Evolutionary conservation across 176 grass and related monocot species (phyloP), one percentile per base, ranked within the genome.

Genomic region (Oryza australiensis): DNA sequence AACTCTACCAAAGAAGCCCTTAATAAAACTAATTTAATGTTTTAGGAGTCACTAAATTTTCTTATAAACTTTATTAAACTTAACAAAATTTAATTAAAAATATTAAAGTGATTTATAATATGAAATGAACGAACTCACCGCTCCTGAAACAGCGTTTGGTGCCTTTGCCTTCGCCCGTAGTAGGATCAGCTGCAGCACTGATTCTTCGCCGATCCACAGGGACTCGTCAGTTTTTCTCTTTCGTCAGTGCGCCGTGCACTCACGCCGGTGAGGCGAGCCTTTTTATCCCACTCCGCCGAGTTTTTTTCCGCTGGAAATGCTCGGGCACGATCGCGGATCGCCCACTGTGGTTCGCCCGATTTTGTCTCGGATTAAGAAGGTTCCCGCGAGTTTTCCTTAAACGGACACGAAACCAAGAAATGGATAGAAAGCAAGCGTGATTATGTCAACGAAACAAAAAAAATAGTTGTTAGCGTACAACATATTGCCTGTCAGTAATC

Each of bases 211-310:
- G 27, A 28, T 49, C 22, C 26, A 83, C 80, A 64, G 43, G 59
- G 70, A 64, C 70, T 65, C 40, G 38, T 65, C 70, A 5, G 10
- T 38, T 34, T 38, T 23, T 9, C 6, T 27, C 45, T 8, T 49
- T 9, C 7, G 57, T 6, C 12, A 32, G 74, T 79, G 80, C 86
- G 59, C 0, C 15, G 68, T 83, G 74, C 80, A 68, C 80, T 88
- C 10, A 28, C 57, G 45, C 34, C 3, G 79, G n/a, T 33, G 9
- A 5, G 51, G 24, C 13, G 15, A 18, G 49, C 72, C 86, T 87
- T 87, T 87, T 57, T 13, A 33, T 41, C 57, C 78, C 80, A 73
- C 73, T 77, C 26, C 32, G 22, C 64, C 75, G 5, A 13, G 75
- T 38, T n/a, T 76, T 68, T 46, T 40, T 26, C 16, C 16, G 12